Evolutionary conservation across 169 alveolate genomes (phyloP).

Genomic region (Perkinsus marinus): DNA sequence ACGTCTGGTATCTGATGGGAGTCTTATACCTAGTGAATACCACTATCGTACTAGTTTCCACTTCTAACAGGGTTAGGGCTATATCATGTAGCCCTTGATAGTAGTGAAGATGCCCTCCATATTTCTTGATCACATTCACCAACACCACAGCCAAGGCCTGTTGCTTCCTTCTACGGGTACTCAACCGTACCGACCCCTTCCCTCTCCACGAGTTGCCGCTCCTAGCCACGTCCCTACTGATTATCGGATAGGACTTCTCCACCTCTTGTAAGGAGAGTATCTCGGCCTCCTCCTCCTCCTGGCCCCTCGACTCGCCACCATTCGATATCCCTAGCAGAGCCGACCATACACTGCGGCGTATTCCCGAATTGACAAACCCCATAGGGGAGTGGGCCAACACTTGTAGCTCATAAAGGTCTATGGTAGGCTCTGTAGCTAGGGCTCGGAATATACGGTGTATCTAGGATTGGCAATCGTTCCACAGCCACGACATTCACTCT

Average conservation of each 20-base stretch:
- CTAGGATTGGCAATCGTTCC: neutral
- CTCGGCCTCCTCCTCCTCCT: neutral
- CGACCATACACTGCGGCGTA: neutral
- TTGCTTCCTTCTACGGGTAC: neutral
- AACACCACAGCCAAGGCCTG: neutral
- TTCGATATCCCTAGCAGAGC: neutral
- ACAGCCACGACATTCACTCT: neutral
- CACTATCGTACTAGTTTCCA: neutral
- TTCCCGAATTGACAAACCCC: neutral
- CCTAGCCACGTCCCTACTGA: neutral
- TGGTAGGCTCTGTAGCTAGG: neutral
- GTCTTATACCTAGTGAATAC: neutral
- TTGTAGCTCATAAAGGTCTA: neutral
- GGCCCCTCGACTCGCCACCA: neutral
- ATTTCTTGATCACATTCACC: neutral
- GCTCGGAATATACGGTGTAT: neutral
- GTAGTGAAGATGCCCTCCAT: neutral
- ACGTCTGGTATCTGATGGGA: neutral
- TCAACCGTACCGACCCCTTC: neutral
- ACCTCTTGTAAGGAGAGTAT: neutral
- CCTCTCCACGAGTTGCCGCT: neutral
- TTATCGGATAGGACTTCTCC: neutral
- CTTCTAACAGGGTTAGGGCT: neutral
- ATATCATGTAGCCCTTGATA: neutral
- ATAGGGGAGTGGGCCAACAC: neutral